Conservation (phyloP, 352 stramenopile genomes). For the Phytophthora boehmeriae region DNA sequence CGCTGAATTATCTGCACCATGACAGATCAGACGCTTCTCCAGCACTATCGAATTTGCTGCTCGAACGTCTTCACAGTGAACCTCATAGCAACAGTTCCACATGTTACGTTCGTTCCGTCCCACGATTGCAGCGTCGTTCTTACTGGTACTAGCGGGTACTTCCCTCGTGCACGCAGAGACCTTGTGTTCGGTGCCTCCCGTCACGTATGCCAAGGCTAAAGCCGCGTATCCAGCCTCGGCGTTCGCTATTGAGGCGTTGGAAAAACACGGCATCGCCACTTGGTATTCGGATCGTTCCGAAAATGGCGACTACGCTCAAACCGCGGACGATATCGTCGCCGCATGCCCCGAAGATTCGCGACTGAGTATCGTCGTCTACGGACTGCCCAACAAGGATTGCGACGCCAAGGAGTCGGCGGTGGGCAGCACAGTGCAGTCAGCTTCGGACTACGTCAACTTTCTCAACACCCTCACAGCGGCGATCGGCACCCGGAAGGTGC, state of each 20-base stretch:
- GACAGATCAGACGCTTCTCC: neutral
- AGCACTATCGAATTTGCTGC: conserved; percentile 30
- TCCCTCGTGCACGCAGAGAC: conserved; percentile 36
- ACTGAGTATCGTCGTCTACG: conserved; percentile 72
- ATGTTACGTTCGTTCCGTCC: conserved; percentile 28
- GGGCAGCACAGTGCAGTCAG: conserved; percentile 42
- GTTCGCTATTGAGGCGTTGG: conserved; percentile 55
- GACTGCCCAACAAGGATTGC: conserved; percentile 80
- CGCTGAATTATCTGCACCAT: no score
- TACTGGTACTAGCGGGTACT: conserved; percentile 6
- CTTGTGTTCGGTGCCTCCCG: conserved; percentile 55
- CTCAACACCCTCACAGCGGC: conserved; percentile 45
- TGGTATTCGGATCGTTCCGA: conserved; percentile 67
- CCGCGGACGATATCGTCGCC: conserved; percentile 36
- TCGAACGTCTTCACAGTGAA: conserved; percentile 3
- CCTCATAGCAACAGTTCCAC: neutral
- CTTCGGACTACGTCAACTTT: conserved; percentile 53
- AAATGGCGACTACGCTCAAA: conserved; percentile 45
- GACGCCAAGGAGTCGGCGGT: conserved; percentile 51
- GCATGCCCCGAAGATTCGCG: conserved; percentile 44
- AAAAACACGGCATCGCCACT: conserved; percentile 60
- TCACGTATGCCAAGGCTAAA: conserved; percentile 54
- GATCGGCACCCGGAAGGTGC: conserved; percentile 60
- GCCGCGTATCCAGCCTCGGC: conserved; percentile 43
- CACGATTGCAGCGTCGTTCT: conserved; percentile 11